These are phyloP conservation scores for Fennellomyces sp. DNA, from an alignment of 371 early-diverging fungal genomes.

Conservation along the genomic window DNA sequence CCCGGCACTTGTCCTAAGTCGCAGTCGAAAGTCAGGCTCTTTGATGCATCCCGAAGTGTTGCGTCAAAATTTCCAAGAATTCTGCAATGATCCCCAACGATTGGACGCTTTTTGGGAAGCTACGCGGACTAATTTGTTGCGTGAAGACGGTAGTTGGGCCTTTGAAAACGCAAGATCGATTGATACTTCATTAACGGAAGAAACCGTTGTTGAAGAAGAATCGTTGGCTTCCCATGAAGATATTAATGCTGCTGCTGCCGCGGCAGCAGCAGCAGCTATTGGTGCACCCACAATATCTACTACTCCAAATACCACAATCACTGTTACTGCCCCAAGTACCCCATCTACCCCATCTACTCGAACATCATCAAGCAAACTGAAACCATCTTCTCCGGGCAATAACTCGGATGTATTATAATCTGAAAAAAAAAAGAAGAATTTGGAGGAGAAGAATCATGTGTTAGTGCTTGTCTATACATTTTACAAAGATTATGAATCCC, in stretches of 20 bases:
- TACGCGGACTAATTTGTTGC: conserved; percentile 38
- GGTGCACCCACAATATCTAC: background rate
- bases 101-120: conserved; percentile 67
- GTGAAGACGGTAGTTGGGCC: conserved; percentile 31
- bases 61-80: conserved; percentile 56
- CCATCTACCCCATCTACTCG: background rate
- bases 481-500: background rate
- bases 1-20: conserved; percentile 41
- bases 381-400: background rate
- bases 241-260: background rate
- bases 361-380: background rate
- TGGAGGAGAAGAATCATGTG: background rate
- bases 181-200: conserved; percentile 1
- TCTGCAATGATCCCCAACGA: conserved; percentile 51
- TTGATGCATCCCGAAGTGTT: conserved; percentile 58
- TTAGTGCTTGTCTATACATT: background rate
- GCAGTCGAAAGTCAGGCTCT: conserved; percentile 31
- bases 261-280: background rate
- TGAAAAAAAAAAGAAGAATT: background rate
- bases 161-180: conserved; percentile 32
- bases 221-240: too few species aligned
- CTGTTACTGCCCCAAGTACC: background rate
- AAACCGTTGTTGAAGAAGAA: too few species aligned
- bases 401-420: background rate
- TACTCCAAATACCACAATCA: background rate